Base-by-base conservation (phyloP, 202 grass and related monocot species). In the Schoenoplectus triqueter region DNA sequence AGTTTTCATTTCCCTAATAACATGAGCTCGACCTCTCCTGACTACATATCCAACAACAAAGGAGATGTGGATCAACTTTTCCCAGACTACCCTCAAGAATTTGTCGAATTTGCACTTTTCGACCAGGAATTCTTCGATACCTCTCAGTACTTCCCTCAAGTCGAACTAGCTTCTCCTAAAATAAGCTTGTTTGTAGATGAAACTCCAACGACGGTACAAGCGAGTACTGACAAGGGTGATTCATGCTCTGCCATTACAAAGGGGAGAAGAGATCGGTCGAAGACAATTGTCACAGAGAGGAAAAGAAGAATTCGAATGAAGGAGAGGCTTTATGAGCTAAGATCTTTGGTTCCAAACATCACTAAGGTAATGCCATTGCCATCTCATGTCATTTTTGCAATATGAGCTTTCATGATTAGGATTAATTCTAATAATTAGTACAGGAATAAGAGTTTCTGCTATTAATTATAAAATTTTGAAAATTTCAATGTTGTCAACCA, bases 281-380 rank as follows among this genome's bases (percentile, higher is more conserved):
- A 95, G 93, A 99, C 96, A 1, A 85, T 95, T 66, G 89, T 99
- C 71, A 90, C 96, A 41, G 96, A 99, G 90, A 86, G 94, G 71
- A 92, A 86, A 86, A 42, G 94, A 45, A 87, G 94, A 85, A 85
- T 90, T 86, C 83, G 90, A 21, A 97, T 97, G 94, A 97, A 94
- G 87, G 94, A 97, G 94, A 97, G 69, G 86, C 93, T 99, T 69
- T 99, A 95, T 81, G 93, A 99, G 88, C 89, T 99, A 13, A 84
- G 96, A 6, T 84, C 96, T 3, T 84, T 98, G 51, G 96, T 98
- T 80, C 93, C 96, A 15, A 98, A 90, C 68, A 98, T 98, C 44
- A 98, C 93, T 7, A 97, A 97, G 92, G 92, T 93, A 70, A 41
- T 70, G 73, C 13, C 49, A 9, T 21, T 18, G 51, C 63, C 51